Evolutionary conservation across 163 green algal species (phyloP).

Genomic region (Volvox carteri): DNA sequence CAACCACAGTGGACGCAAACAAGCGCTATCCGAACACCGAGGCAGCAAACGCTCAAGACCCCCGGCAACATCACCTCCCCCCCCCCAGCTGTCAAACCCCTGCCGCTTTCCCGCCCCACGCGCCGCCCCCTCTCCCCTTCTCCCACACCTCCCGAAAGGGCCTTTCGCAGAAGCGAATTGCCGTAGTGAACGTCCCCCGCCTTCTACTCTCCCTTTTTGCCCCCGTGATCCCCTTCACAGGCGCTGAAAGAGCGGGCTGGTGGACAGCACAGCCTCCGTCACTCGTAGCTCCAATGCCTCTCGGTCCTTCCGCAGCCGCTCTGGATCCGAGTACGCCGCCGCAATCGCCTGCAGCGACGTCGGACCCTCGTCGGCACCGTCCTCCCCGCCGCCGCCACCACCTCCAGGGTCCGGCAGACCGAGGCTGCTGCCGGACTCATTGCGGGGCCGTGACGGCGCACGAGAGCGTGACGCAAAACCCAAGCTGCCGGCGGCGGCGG

Average conservation of each 20-base stretch:
- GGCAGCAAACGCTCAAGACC: too few species aligned
- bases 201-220: neutral
- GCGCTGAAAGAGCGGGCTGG: conserved; percentile 43
- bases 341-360: conserved; percentile 22
- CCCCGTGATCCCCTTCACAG: neutral
- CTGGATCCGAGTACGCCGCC: conserved; percentile 3
- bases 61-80: too few species aligned
- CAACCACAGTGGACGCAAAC: too few species aligned
- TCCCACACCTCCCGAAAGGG: too few species aligned
- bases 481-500: neutral
- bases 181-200: neutral
- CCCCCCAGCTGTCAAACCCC: too few species aligned
- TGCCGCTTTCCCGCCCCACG: too few species aligned
- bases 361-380: neutral
- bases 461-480: neutral
- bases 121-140: too few species aligned
- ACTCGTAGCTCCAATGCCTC: conserved; percentile 35
- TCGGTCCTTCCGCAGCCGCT: conserved; percentile 35
- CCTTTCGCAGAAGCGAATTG: too few species aligned
- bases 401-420: neutral
- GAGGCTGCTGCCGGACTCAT: neutral
- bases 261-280: conserved; percentile 34
- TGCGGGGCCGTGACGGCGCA: neutral
- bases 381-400: neutral
- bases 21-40: too few species aligned